Evolutionary conservation across 306 rosid species (phyloP), one percentile per base, ranked within the genome.

Genomic region (Senna siamea): DNA sequence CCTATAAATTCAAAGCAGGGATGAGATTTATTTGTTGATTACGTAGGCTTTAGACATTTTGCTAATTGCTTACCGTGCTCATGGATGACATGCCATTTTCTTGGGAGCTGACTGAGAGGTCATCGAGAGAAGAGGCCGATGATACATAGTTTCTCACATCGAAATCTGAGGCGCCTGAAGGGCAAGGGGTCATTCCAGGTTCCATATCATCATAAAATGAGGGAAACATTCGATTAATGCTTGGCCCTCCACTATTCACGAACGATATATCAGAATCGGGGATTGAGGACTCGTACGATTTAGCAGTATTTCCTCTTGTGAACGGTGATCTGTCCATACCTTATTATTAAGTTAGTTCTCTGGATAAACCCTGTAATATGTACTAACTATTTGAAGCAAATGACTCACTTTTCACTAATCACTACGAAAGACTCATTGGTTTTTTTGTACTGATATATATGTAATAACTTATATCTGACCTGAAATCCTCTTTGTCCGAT

Each of bases 291-390:
- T 90, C 87, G 12, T 77, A 73, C 14, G 84, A 19, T 69, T 55
- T 37, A 37, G 7, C 48, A 43, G 0, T 69, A 38, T 79, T 82
- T 57, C 56, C 66, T 67, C 89, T 82, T 20, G 75, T 53, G 68
- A 93, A 90, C 4, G 96, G 98, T 55, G 94, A 90, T 80, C 92
- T 92, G 85, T 76, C 38, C 84, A 73, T 6, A 78, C 53, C 5
- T 75, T 44, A 73, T 78, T 47, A 3, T 41, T 47, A 38, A 63
- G 66, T 84, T 66, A 73, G 74, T 84, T 90, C 5, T 66, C 71
- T 5, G 84, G 84, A 7, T 82, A 77, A 9, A 41, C 4, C 30
- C 30, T 26, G 3, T 3, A n/a, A n/a, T n/a, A n/a, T 3, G 2
- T 26, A 26, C 30, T 26, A 26, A 26, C 2, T 26, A 26, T 2